Percentiles rank a stretch among this genome's conserved stretches.
Conservation (phyloP, 2,329 filamentous ascomycete genomes). For the Cercospora beticola region DNA sequence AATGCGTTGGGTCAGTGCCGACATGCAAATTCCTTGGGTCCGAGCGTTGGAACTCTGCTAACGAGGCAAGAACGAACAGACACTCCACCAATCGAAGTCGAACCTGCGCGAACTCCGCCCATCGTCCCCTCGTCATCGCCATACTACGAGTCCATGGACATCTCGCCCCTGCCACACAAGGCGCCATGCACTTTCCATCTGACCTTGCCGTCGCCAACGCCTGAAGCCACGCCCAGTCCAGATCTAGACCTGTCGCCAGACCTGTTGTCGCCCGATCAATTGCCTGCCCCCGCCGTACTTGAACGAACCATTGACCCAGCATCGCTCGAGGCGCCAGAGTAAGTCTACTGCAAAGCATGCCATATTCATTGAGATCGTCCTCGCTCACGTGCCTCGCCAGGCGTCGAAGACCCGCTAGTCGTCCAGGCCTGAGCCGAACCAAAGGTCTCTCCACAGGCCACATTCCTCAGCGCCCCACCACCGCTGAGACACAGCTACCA, state of each 20-base stretch:
- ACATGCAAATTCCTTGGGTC: slow-evolving; percentile 17
- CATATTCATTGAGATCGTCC: slow-evolving; percentile 11
- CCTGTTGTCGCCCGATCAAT: slow-evolving; percentile 35
- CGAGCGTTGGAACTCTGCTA: slow-evolving; percentile 15
- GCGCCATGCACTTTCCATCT: slow-evolving; percentile 59
- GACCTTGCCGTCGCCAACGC: slow-evolving; percentile 71
- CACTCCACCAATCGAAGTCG: slow-evolving; percentile 54
- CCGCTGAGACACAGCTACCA: slow-evolving; percentile 65
- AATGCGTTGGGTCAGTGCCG: slow-evolving; percentile 34
- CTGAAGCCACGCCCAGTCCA: slow-evolving; percentile 50
- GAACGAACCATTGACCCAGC: slow-evolving; percentile 23
- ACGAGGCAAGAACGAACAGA: slow-evolving; percentile 42
- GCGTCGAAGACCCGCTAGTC: slow-evolving; percentile 48
- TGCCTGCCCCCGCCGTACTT: slow-evolving; percentile 21
- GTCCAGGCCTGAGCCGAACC: slow-evolving; percentile 71
- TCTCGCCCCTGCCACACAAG: slow-evolving; percentile 91
- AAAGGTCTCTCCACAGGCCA: slow-evolving; percentile 73
- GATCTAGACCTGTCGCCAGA: slow-evolving; percentile 42
- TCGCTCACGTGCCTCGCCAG: slow-evolving; percentile 28
- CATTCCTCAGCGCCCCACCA: slow-evolving; percentile 58
- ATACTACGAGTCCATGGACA: slow-evolving; percentile 80
- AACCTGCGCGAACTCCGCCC: slow-evolving; percentile 79
- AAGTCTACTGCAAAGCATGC: slow-evolving; percentile 19
- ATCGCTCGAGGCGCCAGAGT: slow-evolving; percentile 35
- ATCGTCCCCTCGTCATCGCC: slow-evolving; percentile 77